These are phyloP conservation scores for Alternaria sp. DNA, from an alignment of 2,329 filamentous ascomycete species.

Conservation along the genomic window DNA sequence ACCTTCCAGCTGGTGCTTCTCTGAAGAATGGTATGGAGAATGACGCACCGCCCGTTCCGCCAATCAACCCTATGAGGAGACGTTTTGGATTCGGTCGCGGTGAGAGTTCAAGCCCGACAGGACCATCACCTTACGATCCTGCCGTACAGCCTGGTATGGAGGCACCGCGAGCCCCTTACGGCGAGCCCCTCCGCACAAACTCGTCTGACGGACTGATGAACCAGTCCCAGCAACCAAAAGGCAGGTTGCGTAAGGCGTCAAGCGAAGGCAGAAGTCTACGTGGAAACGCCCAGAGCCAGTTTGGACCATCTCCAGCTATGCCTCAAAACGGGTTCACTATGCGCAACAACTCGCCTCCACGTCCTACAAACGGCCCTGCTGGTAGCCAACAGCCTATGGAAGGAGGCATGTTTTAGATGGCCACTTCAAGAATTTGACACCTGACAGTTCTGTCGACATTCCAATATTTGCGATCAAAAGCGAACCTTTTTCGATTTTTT, in stretches of 20 bases:
- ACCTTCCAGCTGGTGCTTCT: constrained; percentile 64
- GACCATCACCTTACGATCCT: constrained; percentile 42
- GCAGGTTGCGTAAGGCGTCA: constrained; percentile 58
- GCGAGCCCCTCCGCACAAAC: constrained; percentile 51
- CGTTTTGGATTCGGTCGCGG: constrained; percentile 55
- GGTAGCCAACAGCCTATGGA: constrained; percentile 42
- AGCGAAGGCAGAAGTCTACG: constrained; percentile 62
- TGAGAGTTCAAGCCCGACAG: constrained; percentile 44
- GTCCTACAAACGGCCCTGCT: constrained; percentile 33
- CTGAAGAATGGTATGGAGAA: constrained; percentile 60
- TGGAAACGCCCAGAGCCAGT: constrained; percentile 48
- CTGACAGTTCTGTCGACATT: constrained; percentile 6
- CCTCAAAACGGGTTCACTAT: constrained; percentile 35
- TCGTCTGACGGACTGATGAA: constrained; percentile 57
- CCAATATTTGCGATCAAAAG: constrained; percentile 14
- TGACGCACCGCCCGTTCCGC: constrained; percentile 59
- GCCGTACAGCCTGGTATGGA: constrained; percentile 47
- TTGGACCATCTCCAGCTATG: constrained; percentile 39
- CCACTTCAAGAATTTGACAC: neutral
- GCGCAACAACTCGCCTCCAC: constrained; percentile 45
- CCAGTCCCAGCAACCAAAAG: constrained; percentile 46
- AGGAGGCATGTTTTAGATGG: constrained; percentile 47
- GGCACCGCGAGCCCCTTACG: constrained; percentile 43
- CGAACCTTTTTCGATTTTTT: constrained; percentile 3
- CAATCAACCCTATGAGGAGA: constrained; percentile 68